Percentiles rank a stretch among this genome's conserved stretches.
Evolutionary conservation across 495 filamentous ascomycete genomes (phyloP).

Genomic region (Articulospora tetracladia): DNA sequence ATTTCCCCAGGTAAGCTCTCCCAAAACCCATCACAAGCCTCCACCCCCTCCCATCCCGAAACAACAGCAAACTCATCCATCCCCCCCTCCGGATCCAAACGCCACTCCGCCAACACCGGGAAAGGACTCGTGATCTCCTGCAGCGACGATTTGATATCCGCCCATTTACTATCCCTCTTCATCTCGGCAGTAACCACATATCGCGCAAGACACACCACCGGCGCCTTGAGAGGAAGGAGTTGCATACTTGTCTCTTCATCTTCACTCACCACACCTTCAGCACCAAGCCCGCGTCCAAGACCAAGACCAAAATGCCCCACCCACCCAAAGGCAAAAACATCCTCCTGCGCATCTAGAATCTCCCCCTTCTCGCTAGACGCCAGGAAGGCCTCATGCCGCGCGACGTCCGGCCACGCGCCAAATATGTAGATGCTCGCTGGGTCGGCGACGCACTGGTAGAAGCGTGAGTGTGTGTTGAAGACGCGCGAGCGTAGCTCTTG

Average conservation of each 20-base stretch:
- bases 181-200: background rate
- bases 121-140: background rate
- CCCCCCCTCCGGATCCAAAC: too few relatives aligned
- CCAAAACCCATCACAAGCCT: too few relatives aligned
- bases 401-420: constrained; percentile 5
- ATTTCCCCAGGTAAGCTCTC: background rate
- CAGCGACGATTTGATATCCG: too few relatives aligned
- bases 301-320: constrained; percentile 1
- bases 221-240: constrained; percentile 5
- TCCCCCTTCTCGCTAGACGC: background rate
- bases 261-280: background rate
- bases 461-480: constrained; percentile 8
- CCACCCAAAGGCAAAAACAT: constrained; percentile 4
- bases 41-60: too few relatives aligned
- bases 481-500: background rate
- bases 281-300: background rate
- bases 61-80: too few relatives aligned
- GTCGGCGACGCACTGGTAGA: constrained; percentile 14
- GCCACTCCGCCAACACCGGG: background rate
- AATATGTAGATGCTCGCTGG: constrained; percentile 7
- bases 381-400: constrained; percentile 5
- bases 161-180: too few relatives aligned
- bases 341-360: constrained; percentile 3
- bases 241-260: background rate
- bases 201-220: constrained; percentile 6